Percentiles rank a stretch among this genome's conserved stretches.
These are phyloP conservation scores for Nakazawaea pomicola DNA, from an alignment of 805 yeast genomes.

Conservation along the genomic window DNA sequence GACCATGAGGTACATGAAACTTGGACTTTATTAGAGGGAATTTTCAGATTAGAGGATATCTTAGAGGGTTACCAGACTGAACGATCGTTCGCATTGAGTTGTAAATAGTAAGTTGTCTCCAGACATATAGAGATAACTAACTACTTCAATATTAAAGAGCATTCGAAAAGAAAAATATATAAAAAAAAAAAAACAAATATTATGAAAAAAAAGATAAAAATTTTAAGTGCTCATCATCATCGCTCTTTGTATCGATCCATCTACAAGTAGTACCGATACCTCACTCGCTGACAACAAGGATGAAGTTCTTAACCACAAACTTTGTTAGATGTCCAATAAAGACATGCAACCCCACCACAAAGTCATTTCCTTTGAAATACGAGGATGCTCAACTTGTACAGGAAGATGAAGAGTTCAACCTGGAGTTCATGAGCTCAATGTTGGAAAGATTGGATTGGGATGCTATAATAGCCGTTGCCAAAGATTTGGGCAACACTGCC, in stretches of 20 bases:
- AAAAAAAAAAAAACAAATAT: background rate
- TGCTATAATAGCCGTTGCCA: slow-evolving; percentile 74
- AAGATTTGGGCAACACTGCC: slow-evolving; percentile 62
- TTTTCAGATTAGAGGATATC: slow-evolving; percentile 7
- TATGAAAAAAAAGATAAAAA: no score
- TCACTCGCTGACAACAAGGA: slow-evolving; percentile 23
- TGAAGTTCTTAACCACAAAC: slow-evolving; percentile 95
- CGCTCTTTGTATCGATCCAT: no score
- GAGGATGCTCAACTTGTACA: slow-evolving; percentile 64
- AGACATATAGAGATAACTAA: background rate
- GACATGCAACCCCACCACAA: slow-evolving; percentile 66
- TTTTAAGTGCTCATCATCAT: no score
- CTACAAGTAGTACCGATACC: background rate
- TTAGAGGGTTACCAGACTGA: slow-evolving; percentile 3
- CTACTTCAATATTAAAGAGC: background rate
- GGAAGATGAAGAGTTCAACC: slow-evolving; percentile 77
- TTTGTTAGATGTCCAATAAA: slow-evolving; percentile 92
- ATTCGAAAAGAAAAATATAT: background rate
- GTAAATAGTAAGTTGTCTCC: background rate
- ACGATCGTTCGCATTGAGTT: slow-evolving; percentile 2
- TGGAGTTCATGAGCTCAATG: slow-evolving; percentile 73
- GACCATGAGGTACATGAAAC: slow-evolving; percentile 8
- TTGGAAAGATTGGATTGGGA: slow-evolving; percentile 84
- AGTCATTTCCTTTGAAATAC: slow-evolving; percentile 77
- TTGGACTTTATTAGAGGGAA: slow-evolving; percentile 8